Conservation (phyloP, 2,329 filamentous ascomycete genomes). For the Ustulina deusta region DNA sequence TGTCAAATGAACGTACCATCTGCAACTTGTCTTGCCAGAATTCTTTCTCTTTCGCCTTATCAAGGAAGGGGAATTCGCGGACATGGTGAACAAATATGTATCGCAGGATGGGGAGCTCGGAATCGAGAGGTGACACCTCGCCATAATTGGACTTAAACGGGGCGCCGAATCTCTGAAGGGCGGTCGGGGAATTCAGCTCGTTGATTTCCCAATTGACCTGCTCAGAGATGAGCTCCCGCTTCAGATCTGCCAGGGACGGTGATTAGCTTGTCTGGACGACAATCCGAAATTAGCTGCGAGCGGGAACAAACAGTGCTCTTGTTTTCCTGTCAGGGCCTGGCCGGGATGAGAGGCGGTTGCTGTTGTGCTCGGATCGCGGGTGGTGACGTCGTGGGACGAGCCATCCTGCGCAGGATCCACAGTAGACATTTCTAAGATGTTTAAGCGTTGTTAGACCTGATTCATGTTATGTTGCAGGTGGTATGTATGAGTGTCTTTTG, state of each 20-base stretch:
- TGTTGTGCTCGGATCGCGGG: conserved; percentile 18
- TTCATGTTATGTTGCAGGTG: conserved; percentile 3
- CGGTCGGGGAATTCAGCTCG: conserved; percentile 94
- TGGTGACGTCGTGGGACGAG: conserved; percentile 39
- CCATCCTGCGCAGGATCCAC: conserved; percentile 42
- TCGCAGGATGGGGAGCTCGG: conserved; percentile 89
- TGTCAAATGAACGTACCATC: conserved; percentile 70
- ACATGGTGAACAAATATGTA: conserved; percentile 99
- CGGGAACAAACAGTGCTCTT: conserved; percentile 86
- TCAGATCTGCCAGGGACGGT: conserved; percentile 74
- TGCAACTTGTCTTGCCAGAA: conserved; percentile 99
- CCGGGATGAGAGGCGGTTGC: conserved; percentile 51
- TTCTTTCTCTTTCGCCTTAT: conserved; percentile 97
- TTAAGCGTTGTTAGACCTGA: conserved; percentile 15
- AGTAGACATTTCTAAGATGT: conserved; percentile 44
- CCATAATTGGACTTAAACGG: conserved; percentile 94
- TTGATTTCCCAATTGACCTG: conserved; percentile 92
- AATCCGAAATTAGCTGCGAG: conserved; percentile 1
- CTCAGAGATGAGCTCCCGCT: conserved; percentile 90
- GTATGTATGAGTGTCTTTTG: background rate
- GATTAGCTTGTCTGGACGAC: conserved; percentile 39
- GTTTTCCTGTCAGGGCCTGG: conserved; percentile 84
- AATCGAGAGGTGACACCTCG: conserved; percentile 92
- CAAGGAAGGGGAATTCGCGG: conserved; percentile 96
- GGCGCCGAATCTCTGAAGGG: conserved; percentile 92